Evolutionary conservation across 352 stramenopile species (phyloP), one percentile per base, ranked within the genome.

Genomic region (Plasmopara viticola): DNA sequence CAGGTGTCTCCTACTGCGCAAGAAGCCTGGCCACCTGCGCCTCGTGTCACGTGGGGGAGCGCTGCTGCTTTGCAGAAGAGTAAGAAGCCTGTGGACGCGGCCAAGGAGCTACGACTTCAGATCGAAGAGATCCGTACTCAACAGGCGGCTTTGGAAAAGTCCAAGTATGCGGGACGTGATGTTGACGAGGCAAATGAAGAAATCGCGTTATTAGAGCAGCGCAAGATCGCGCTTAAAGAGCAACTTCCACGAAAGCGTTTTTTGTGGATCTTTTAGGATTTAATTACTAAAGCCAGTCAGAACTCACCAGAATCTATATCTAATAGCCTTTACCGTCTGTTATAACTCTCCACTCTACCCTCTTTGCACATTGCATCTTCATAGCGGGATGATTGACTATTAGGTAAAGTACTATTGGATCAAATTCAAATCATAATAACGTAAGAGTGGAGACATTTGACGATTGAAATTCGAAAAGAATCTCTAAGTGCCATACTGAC

Each of bases 181-280:
- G 84, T 93, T 43, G 83, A 93, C 53, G 83, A 87, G 31, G 77
- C 56, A 14, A 76, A 93, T 49, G 83, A 86, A 34, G 78, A 90
- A 64, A 87, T 93, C 42, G 64, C 53, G 8, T 58, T 46, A 33
- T 58, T 90, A n/a, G 79, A 93, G 54, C 59, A 62, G 38, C 79
- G 66, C 14, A 93, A 93, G 58, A 56, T 49, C n/a, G 72, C 72
- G 40, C 58, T 93, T 25, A 84, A 87, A 71, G 61, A 72, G 35
- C 64, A 74, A 48, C 61, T 93, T 48, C 82, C 82, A 37, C 82
- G 75, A 54, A 89, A 87, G 60, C 75, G 78, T 46, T 89, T 90
- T 48, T 50, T 90, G 37, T 85, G 69, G 61, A 87, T 93, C 52
- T 90, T 93, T 63, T 93, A 82, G 60, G 56, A 8, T 28, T 14